phyloP scores from a whole-genome alignment of 257 asterid species.

The Nicotiana obtusifolia region DNA sequence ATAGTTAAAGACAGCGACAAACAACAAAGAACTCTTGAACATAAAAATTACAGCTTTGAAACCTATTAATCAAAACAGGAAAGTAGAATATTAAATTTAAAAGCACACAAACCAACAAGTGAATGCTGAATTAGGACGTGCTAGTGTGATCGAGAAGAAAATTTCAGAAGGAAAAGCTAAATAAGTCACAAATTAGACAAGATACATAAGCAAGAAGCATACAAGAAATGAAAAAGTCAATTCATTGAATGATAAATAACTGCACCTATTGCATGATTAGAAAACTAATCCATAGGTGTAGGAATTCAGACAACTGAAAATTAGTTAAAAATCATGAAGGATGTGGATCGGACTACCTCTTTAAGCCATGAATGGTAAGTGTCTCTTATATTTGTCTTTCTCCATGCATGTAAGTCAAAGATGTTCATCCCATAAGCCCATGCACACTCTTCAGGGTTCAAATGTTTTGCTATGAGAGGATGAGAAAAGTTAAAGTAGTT shows the following conservation, averaged over 20 bases:
- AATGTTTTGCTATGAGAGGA: conserved; percentile 22
- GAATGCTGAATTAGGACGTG: not conserved
- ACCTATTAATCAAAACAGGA: not conserved
- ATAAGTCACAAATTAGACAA: not conserved
- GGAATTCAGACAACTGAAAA: not conserved
- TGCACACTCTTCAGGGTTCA: conserved; percentile 30
- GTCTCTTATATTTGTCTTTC: conserved; percentile 23
- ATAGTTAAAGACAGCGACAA: not conserved
- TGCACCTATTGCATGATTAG: not conserved
- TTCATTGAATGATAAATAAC: too few species aligned
- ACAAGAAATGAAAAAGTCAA: not conserved
- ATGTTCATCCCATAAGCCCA: conserved; percentile 36
- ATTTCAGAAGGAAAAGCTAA: not conserved
- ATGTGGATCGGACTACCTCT: conserved; percentile 16
- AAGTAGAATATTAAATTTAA: not conserved
- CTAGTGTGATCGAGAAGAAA: not conserved
- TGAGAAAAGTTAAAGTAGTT: conserved; percentile 31
- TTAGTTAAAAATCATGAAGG: not conserved
- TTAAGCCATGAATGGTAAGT: conserved; percentile 29
- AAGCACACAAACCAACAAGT: not conserved
- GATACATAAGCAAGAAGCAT: too few species aligned
- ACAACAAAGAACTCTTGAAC: not conserved
- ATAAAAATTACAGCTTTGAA: not conserved
- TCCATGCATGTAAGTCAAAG: conserved; percentile 31
- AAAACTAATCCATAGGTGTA: not conserved